A percentile compares a stretch with the other conserved stretches of the same genome.
These are phyloP conservation scores for Pterocarpus macrocarpus DNA, from an alignment of 306 rosid species.

Conservation along the genomic window DNA sequence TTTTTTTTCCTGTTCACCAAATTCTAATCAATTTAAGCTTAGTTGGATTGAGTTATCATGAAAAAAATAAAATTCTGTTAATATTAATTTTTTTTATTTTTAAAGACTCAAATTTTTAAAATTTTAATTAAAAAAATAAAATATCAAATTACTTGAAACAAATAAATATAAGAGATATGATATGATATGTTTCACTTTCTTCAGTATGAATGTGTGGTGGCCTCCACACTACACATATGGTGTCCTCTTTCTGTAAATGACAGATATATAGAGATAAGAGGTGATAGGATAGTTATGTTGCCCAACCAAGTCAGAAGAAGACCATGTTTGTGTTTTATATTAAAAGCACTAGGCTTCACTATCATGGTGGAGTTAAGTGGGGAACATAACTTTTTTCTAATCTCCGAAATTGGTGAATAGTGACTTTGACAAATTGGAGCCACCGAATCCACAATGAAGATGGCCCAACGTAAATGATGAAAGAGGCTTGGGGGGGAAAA, in stretches of 20 bases:
- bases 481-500: slow-evolving; percentile 51
- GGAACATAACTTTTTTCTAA: slow-evolving; percentile 66
- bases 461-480: slow-evolving; percentile 57
- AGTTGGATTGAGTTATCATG: too few species aligned
- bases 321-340: slow-evolving; percentile 16
- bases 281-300: slow-evolving; percentile 4
- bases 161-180: too few species aligned
- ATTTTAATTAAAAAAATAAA: too few species aligned
- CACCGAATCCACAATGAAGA: slow-evolving; percentile 51
- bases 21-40: too few species aligned
- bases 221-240: slow-evolving; percentile 28
- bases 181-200: neutral
- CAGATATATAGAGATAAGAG: neutral
- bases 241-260: slow-evolving; percentile 6
- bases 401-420: slow-evolving; percentile 67
- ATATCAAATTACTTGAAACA: too few species aligned
- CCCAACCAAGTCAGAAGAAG: slow-evolving; percentile 12
- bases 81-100: too few species aligned
- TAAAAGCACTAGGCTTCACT: slow-evolving; percentile 45
- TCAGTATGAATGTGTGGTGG: slow-evolving; percentile 42
- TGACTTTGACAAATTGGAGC: slow-evolving; percentile 59
- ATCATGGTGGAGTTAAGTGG: slow-evolving; percentile 62
- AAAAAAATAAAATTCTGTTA: too few species aligned
- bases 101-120: too few species aligned
- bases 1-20: too few species aligned